Evolutionary conservation across 1,139 yeast species (phyloP).

Genomic region (Citeromyces siamensis): DNA sequence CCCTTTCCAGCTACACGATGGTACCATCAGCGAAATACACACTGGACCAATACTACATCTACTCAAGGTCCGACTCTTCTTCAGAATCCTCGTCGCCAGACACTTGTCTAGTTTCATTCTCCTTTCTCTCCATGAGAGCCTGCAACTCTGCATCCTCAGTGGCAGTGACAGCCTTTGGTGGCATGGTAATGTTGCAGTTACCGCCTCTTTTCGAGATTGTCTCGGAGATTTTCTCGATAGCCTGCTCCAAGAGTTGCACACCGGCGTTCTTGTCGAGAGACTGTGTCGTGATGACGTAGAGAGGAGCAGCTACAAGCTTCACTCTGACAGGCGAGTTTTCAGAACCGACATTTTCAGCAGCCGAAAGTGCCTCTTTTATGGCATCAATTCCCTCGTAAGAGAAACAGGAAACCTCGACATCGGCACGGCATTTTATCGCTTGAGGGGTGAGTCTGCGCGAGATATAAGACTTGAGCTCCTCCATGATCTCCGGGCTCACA

Average conservation of each 20-base stretch:
- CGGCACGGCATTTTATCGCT: conserved; percentile 96
- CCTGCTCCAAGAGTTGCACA: conserved; percentile 61
- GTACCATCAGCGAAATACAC: no score
- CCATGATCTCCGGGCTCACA: conserved; percentile 63
- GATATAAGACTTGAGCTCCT: conserved; percentile 75
- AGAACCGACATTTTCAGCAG: conserved; percentile 78
- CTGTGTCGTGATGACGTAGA: conserved; percentile 87
- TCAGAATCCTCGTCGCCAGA: conserved; percentile 39
- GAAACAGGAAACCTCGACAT: conserved; percentile 94
- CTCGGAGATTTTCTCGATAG: conserved; percentile 64
- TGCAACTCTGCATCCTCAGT: conserved; percentile 97
- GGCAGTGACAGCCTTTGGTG: conserved; percentile 97
- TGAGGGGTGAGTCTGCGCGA: conserved; percentile 94
- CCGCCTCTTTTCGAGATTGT: conserved; percentile 73
- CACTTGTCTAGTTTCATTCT: conserved; percentile 48
- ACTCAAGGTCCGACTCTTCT: conserved; percentile 12
- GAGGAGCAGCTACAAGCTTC: conserved; percentile 94
- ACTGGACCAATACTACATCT: no score
- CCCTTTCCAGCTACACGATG: no score
- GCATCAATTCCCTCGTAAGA: conserved; percentile 98
- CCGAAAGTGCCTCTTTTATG: conserved; percentile 74
- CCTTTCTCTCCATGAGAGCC: conserved; percentile 76
- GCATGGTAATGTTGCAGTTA: conserved; percentile 86
- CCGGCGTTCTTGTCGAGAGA: conserved; percentile 90
- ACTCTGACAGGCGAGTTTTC: conserved; percentile 83